Base-by-base conservation (phyloP, 177 flowering plant genomes). In the Vitis hybrid region DNA sequence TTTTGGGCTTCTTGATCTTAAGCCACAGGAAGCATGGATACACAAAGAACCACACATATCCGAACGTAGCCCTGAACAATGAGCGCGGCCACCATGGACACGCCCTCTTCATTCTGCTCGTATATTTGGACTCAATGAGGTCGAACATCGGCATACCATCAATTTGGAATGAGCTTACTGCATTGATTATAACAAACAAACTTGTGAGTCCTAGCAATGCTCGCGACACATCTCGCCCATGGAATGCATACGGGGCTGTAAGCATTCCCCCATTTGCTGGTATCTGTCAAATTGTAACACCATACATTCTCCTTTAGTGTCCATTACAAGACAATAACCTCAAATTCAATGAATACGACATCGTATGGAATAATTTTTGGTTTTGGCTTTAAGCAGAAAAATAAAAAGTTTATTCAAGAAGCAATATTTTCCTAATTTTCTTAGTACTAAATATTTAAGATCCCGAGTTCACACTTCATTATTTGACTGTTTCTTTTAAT, bases 21-120 rank as follows among this genome's bases (percentile, higher is more conserved):
- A 89, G 73, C 92, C 94, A 91, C 92, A 93, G 86, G 71, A 91
- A 84, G 72, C 98, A 93, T 1, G 98, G 98, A 56, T 88, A 86
- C 14, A 73, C 26, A 12, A 84, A 82, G 69, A 84, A 84, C 58
- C 60, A 49, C 29, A 55, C 15, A 64, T 66, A 81, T 14, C 87
- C 88, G 29, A 80, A 80, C 21, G 77, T 4, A 26, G 68, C 51
- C 21, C 86, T 74, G 26, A 74, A 29, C 7, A 58, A 49, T 3
- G 75, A 48, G 6, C 89, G 72, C 6, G 82, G 69, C 86, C 86
- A 84, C 84, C 80, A 76, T 4, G 6, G 79, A 79, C 76, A 85
- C 26, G 26, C 26, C 3, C 26, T 22, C 26, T 22, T 22, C 26
- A 22, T 22, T 22, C 26, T 22, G 26, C 26, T 22, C 26, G 26